A percentile compares a stretch with the other conserved stretches of the same genome.
Conservation (phyloP, 306 rosid species). For the Senna siamea region DNA sequence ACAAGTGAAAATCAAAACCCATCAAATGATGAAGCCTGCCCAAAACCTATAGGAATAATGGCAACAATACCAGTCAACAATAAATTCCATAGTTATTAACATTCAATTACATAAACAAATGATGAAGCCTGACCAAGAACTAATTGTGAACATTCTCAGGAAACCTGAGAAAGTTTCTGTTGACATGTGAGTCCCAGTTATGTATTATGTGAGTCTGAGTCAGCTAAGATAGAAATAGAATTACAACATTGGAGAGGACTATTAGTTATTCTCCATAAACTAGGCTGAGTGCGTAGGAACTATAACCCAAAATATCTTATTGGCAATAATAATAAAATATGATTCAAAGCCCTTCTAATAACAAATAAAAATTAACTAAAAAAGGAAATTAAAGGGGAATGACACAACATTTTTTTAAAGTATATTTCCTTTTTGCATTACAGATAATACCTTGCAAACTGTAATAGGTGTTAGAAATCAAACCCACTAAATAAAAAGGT, state of each 20-base stretch:
- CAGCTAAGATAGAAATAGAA: not conserved
- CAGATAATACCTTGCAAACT: not conserved
- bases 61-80: not conserved
- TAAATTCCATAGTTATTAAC: not conserved
- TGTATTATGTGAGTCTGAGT: not conserved
- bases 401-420: slow-evolving; percentile 1
- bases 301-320: not conserved
- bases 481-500: slow-evolving; percentile 8
- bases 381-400: not conserved
- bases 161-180: not conserved
- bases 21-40: not conserved
- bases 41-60: not conserved
- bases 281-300: not conserved
- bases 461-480: slow-evolving; percentile 18
- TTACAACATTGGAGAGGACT: not conserved
- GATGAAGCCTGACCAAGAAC: not conserved
- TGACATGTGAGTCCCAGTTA: not conserved
- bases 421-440: not conserved
- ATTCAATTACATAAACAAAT: not conserved
- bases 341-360: not conserved
- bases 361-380: too few relatives aligned
- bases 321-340: not conserved
- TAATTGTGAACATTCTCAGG: not conserved
- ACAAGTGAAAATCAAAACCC: not conserved
- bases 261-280: not conserved